Conservation (phyloP, 495 filamentous ascomycete species). For the Hypoxylon fuscum region DNA sequence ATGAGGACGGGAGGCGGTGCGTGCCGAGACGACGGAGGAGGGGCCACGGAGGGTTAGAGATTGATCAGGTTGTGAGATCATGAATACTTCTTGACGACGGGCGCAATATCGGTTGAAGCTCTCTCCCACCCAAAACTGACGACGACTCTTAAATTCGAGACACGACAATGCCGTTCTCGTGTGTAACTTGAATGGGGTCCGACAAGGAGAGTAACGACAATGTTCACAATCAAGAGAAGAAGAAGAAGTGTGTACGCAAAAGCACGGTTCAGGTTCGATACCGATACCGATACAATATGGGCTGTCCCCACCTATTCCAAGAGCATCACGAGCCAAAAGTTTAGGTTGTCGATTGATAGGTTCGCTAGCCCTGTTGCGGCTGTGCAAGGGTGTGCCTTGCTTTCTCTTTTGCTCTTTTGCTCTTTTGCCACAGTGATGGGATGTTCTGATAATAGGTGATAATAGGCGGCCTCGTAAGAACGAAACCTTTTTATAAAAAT, state of each 20-base stretch:
- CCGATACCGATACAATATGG: too few species aligned
- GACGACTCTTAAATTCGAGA: slow-evolving; percentile 14
- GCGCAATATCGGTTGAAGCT: background rate
- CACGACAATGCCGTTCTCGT: too few species aligned
- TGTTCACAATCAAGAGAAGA: background rate
- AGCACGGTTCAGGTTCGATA: background rate
- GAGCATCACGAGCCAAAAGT: background rate
- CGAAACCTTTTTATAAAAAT: slow-evolving; percentile 15
- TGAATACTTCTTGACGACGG: slow-evolving; percentile 52
- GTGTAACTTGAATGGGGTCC: too few species aligned
- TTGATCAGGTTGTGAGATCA: slow-evolving; percentile 79
- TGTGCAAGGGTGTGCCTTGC: background rate
- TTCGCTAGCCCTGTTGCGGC: background rate
- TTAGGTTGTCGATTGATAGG: background rate
- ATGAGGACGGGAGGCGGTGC: slow-evolving; percentile 53
- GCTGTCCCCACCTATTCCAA: background rate
- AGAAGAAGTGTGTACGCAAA: background rate
- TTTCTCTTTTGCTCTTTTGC: too few species aligned
- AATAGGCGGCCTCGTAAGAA: slow-evolving; percentile 27
- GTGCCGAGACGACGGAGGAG: slow-evolving; percentile 64
- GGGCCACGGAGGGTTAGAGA: slow-evolving; percentile 65
- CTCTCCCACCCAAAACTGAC: too few species aligned
- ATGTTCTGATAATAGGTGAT: background rate
- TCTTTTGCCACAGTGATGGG: too few species aligned
- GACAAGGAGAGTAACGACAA: too few species aligned